These are phyloP conservation scores for Coemansia sp. DNA, from an alignment of 192 early-diverging fungal species.

Conservation along the genomic window DNA sequence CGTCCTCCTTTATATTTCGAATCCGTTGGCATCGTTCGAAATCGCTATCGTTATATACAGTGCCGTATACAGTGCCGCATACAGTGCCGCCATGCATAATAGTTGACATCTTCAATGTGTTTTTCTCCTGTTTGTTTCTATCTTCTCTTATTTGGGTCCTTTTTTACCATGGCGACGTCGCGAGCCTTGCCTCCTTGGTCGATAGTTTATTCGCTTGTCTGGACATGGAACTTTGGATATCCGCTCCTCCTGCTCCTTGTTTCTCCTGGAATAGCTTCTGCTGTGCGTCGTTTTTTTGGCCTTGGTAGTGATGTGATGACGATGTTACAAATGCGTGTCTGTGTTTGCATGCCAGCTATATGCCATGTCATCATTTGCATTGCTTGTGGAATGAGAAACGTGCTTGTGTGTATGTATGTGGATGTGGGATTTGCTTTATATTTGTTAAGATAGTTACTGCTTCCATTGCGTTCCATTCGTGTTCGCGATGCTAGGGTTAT, in stretches of 20 bases:
- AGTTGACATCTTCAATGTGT: too few relatives aligned
- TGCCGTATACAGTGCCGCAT: too few relatives aligned
- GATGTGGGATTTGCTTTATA: neutral
- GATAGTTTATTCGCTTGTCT: neutral
- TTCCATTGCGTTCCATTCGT: neutral
- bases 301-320: neutral
- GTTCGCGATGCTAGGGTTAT: neutral
- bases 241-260: neutral
- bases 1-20: neutral
- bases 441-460: neutral
- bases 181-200: neutral
- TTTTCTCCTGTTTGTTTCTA: neutral
- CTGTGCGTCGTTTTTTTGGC: neutral
- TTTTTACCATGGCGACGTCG: neutral
- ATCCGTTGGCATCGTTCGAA: neutral
- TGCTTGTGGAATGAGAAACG: neutral
- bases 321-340: constrained; percentile 1
- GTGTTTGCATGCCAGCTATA: neutral
- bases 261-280: neutral
- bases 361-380: neutral
- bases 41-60: neutral
- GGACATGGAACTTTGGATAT: neutral
- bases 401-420: neutral
- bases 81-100: too few relatives aligned
- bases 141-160: neutral